phyloP scores from a whole-genome alignment of 768 basidiomycete species.

The Filobasidium wieringae region DNA sequence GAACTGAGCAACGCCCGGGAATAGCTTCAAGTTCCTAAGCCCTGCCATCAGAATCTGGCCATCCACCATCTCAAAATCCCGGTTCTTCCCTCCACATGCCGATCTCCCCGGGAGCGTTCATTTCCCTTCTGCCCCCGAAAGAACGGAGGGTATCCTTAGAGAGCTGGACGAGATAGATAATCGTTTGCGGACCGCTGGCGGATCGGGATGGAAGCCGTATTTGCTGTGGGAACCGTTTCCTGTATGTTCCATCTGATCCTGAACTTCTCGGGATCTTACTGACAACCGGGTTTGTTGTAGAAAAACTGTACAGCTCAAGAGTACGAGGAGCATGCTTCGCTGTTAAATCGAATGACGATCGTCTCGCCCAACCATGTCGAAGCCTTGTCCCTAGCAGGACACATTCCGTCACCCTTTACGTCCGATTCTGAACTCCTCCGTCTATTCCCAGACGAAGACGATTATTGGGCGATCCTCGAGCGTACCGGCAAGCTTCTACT shows the following conservation, averaged over 20 bases:
- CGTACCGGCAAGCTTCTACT: not conserved
- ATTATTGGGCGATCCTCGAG: not conserved
- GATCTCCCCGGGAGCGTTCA: not conserved
- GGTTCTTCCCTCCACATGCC: not conserved
- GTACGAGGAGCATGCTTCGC: not conserved
- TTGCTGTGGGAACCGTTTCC: constrained; percentile 5
- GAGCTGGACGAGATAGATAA: not conserved
- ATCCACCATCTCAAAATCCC: constrained; percentile 1
- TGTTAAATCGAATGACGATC: constrained; percentile 8
- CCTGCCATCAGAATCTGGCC: constrained; percentile 6
- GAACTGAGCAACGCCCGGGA: not conserved
- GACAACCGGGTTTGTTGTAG: too few species aligned
- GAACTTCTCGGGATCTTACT: too few species aligned
- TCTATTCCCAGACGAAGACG: not conserved
- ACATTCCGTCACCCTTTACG: constrained; percentile 3
- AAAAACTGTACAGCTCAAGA: not conserved
- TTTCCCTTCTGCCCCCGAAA: not conserved
- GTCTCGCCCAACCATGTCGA: constrained; percentile 15
- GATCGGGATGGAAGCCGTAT: not conserved
- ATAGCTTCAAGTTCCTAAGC: constrained; percentile 6
- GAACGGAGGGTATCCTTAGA: not conserved
- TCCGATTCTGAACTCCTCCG: constrained; percentile 2
- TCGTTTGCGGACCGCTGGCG: not conserved
- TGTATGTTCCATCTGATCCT: too few species aligned
- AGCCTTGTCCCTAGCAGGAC: constrained; percentile 8